A percentile compares a stretch with the other conserved stretches of the same genome.
Conservation (phyloP, 75 land plant genomes). For the Selaginella moellendorffii region DNA sequence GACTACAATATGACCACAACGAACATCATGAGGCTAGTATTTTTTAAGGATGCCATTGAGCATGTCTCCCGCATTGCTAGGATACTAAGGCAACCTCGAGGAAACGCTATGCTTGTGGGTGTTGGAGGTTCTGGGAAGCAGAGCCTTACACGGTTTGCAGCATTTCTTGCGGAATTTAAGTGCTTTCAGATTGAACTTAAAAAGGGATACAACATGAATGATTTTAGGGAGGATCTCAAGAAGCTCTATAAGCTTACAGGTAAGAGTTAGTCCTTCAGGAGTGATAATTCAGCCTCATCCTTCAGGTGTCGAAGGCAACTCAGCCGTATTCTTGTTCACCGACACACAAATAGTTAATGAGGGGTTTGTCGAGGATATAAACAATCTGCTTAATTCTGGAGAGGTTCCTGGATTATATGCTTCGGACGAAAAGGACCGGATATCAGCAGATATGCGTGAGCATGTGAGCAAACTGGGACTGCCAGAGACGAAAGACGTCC, state of each 20-base stretch:
- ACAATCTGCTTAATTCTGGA: slow-evolving; percentile 27
- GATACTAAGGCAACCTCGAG: slow-evolving; percentile 25
- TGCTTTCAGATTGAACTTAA: slow-evolving; percentile 30
- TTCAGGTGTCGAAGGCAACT: slow-evolving; percentile 20
- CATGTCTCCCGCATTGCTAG: slow-evolving; percentile 22
- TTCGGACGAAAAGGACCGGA: slow-evolving; percentile 26
- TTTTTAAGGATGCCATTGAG: slow-evolving; percentile 28
- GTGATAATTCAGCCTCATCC: not conserved
- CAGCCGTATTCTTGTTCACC: slow-evolving; percentile 19
- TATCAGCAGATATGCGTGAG: slow-evolving; percentile 25
- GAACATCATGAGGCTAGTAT: slow-evolving; percentile 22
- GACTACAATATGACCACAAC: slow-evolving; percentile 29
- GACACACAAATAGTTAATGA: slow-evolving; percentile 30
- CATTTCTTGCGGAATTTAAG: slow-evolving; percentile 19
- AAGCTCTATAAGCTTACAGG: slow-evolving; percentile 26
- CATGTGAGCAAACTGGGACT: slow-evolving; percentile 23
- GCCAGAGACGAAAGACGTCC: slow-evolving; percentile 22
- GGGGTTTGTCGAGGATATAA: slow-evolving; percentile 27
- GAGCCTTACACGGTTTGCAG: slow-evolving; percentile 24
- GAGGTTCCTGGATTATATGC: slow-evolving; percentile 27
- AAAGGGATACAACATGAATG: slow-evolving; percentile 20
- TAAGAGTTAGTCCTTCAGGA: no score
- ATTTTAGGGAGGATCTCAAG: slow-evolving; percentile 26
- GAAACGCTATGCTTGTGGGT: slow-evolving; percentile 32
- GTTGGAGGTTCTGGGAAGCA: slow-evolving; percentile 32